Base-by-base conservation (phyloP, 345 rosid species). In the Salix purpurea region DNA sequence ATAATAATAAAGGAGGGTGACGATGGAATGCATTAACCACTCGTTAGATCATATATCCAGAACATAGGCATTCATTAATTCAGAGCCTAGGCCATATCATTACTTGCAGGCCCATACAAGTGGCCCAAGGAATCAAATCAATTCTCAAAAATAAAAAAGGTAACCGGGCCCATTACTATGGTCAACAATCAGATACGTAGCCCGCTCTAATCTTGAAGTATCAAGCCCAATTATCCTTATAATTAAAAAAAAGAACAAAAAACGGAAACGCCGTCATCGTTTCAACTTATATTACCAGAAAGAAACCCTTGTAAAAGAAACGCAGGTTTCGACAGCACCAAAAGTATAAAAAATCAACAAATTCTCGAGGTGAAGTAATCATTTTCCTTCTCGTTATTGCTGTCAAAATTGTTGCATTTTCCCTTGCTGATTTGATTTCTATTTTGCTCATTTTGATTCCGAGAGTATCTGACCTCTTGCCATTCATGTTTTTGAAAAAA, bases 301-400 rank as follows among this genome's bases (percentile, higher is more conserved):
- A 39, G 67, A 62, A 54, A 70, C 44, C 28, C 30, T 46, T 26
- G 12, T 14, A n/a, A 24, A 70, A 62, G 75, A 77, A 77, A 77
- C 79, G 79, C 65, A 44, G 70, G 79, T 77, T 77, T 77, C 79
- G 74, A 69, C 40, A 66, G 37, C 39, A 11, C 42, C 13, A 30
- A 21, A 34, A 46, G n/a, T 65, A 48, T 42, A 46, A 70, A 24
- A 32, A 34, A 34, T 2, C 40, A 52, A 36, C 72, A 56, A 23
- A 23, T n/a, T 21, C 13, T 30, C 3, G 37, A 30, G 78, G 66
- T 66, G 5, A 32, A 32, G 34, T 32, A 36, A 30, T 30, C 26
- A 34, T 34, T n/a, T 24, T 36, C 23, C 5, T 1, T 26, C 32
- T 8, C 3, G 30, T 24, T 48, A 23, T 8, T 7, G 26, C 65